Conservation (phyloP, 805 yeast genomes). For the Candida pini region DNA sequence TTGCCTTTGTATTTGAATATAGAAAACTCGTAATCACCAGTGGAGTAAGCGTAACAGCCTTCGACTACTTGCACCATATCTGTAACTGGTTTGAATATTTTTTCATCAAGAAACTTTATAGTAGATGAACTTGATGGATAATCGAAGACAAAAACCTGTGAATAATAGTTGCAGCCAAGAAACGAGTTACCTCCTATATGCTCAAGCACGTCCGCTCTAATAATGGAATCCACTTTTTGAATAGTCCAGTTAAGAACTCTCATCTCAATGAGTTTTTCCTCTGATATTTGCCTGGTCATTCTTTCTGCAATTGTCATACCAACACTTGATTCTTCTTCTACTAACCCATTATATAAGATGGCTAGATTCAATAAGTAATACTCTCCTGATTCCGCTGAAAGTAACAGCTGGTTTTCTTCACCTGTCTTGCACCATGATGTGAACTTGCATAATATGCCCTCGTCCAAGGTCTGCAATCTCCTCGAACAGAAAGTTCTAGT, state of each 20-base stretch:
- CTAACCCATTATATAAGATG: constrained; percentile 1
- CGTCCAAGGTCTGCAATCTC: constrained; percentile 5
- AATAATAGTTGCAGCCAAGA: too few species aligned
- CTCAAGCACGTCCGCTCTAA: too few species aligned
- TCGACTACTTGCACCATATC: too few species aligned
- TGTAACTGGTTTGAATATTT: too few species aligned
- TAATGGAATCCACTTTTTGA: neutral
- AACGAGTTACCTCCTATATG: too few species aligned
- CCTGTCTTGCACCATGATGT: constrained; percentile 3
- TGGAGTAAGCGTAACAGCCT: too few species aligned
- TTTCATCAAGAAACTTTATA: too few species aligned
- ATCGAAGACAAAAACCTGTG: too few species aligned
- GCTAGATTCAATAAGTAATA: constrained; percentile 3
- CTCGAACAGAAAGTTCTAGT: constrained; percentile 6
- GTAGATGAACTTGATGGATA: too few species aligned
- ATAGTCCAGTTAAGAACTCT: constrained; percentile 7
- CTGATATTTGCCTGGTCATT: neutral
- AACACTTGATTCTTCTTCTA: constrained; percentile 2
- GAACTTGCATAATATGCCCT: constrained; percentile 9
- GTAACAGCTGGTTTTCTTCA: constrained; percentile 2
- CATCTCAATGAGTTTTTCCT: constrained; percentile 3
- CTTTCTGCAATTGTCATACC: constrained; percentile 12
- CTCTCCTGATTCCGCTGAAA: constrained; percentile 7
- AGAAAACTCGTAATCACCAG: too few species aligned
- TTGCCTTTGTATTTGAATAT: too few species aligned